Evolutionary conservation across 176 grass and related monocot genomes (phyloP).

Genomic region (Hyparrhenia diplandra): DNA sequence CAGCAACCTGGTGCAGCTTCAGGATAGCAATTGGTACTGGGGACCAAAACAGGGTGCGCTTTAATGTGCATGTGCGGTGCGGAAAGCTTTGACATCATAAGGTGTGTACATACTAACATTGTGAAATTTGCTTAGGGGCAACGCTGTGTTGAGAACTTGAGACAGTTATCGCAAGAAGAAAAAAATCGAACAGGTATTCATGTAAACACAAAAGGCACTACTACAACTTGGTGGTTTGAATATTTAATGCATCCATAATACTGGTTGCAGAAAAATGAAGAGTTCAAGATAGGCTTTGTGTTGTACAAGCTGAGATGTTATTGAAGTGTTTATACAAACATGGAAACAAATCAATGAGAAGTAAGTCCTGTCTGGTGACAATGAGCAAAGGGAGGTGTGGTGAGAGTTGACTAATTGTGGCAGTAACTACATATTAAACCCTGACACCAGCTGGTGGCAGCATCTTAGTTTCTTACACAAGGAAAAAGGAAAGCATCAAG

Average conservation of each 20-base stretch:
- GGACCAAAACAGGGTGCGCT: background rate
- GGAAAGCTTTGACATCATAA: background rate
- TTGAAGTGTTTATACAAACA: background rate
- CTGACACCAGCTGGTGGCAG: background rate
- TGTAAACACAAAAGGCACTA: background rate
- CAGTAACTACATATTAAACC: background rate
- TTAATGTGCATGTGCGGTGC: background rate
- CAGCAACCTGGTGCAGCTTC: background rate
- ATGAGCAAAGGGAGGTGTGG: background rate
- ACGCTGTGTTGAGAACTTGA: background rate
- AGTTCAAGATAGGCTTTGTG: background rate
- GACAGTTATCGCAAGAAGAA: background rate
- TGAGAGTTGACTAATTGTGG: background rate
- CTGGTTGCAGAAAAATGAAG: background rate
- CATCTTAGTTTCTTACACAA: too few species aligned
- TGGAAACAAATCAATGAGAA: background rate
- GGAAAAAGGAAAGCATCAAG: too few species aligned
- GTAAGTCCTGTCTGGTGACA: background rate
- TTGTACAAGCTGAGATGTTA: background rate
- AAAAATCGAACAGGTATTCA: background rate
- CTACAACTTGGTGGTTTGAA: background rate
- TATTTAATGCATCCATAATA: background rate
- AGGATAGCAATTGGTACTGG: background rate
- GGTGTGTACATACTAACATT: background rate
- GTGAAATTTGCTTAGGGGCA: background rate